phyloP scores from a whole-genome alignment of 495 filamentous ascomycete species.

The Wilcoxina mikolae region DNA sequence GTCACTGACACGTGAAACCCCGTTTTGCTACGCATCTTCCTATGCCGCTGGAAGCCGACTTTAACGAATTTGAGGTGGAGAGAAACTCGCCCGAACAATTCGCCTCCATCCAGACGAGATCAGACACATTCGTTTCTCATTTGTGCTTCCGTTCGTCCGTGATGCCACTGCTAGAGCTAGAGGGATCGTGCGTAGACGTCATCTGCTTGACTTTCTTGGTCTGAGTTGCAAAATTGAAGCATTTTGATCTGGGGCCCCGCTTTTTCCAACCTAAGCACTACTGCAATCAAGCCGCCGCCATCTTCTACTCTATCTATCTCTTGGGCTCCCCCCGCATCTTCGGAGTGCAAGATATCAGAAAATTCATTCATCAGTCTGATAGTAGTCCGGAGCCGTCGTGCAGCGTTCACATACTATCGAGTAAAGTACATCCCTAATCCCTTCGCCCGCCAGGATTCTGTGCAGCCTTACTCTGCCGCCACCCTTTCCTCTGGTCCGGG shows the following conservation, averaged over 20 bases:
- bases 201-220: neutral
- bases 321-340: neutral
- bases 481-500: slow-evolving; percentile 2
- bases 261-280: neutral
- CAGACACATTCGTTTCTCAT: neutral
- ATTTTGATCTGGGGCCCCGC: neutral
- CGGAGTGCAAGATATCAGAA: neutral
- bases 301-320: neutral
- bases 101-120: neutral
- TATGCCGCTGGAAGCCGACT: no score
- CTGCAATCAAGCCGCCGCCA: neutral
- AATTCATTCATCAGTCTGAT: neutral
- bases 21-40: no score
- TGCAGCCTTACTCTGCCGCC: neutral
- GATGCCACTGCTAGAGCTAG: neutral
- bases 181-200: neutral
- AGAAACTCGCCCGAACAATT: no score
- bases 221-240: neutral
- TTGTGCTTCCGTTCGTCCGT: neutral
- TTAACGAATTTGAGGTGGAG: no score
- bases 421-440: neutral
- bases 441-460: slow-evolving; percentile 1
- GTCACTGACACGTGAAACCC: no score
- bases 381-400: neutral
- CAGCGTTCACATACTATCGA: neutral